Conservation (phyloP, 306 rosid species). For the Prosopis cineraria region DNA sequence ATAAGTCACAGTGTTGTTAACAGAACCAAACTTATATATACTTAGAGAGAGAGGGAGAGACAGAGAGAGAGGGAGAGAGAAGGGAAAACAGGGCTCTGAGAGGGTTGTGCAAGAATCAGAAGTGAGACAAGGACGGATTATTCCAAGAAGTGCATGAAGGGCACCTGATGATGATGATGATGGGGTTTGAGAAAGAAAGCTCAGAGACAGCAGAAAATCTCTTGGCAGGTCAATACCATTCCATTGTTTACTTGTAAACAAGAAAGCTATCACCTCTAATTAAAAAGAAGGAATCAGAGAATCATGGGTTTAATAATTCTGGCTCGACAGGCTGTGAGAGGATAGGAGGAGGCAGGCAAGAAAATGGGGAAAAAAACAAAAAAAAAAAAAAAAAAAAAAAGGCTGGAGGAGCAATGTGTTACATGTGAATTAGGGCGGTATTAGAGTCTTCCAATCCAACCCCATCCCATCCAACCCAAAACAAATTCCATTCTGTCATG, state of each 20-base stretch:
- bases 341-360: conserved; percentile 46
- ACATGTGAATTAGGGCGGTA: no score
- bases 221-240: conserved; percentile 47
- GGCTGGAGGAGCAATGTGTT: conserved; percentile 53
- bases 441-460: no score
- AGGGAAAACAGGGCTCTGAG: conserved; percentile 6
- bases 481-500: no score
- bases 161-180: conserved; percentile 36
- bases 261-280: conserved; percentile 41
- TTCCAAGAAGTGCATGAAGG: conserved; percentile 44
- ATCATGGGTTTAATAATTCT: conserved; percentile 71
- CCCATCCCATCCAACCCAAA: no score
- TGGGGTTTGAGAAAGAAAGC: conserved; percentile 43
- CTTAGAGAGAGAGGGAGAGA: no score
- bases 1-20: conserved; percentile 27
- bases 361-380: not conserved
- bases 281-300: conserved; percentile 32
- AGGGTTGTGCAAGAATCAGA: conserved; percentile 31
- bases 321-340: conserved; percentile 89
- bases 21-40: conserved; percentile 9
- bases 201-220: conserved; percentile 65
- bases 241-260: conserved; percentile 45
- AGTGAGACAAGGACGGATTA: conserved; percentile 55
- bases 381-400: conserved; percentile 28
- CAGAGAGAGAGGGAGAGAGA: no score